These are phyloP conservation scores for Penicillium sp. DNA, from an alignment of 2,329 filamentous ascomycete genomes.

Conservation along the genomic window DNA sequence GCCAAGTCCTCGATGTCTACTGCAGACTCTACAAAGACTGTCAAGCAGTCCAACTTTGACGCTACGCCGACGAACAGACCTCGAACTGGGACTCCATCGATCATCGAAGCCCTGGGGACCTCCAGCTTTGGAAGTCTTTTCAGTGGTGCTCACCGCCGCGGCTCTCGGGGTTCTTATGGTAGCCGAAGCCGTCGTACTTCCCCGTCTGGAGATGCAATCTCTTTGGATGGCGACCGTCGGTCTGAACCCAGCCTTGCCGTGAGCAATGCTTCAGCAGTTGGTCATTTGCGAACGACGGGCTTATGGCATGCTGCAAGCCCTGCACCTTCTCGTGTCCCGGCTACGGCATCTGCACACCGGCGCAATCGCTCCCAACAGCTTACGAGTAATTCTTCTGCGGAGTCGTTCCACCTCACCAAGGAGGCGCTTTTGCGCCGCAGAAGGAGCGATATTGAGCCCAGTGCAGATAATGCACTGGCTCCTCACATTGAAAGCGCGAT, in stretches of 20 bases:
- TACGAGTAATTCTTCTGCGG: constrained; percentile 28
- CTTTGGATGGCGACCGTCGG: constrained; percentile 36
- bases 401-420: constrained; percentile 37
- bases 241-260: constrained; percentile 46
- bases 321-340: constrained; percentile 10
- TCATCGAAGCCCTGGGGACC: constrained; percentile 32
- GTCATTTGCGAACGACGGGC: constrained; percentile 43
- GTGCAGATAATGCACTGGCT: constrained; percentile 14
- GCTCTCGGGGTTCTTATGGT: constrained; percentile 33
- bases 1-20: constrained; percentile 46
- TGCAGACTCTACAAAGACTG: constrained; percentile 48
- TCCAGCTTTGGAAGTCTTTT: constrained; percentile 41
- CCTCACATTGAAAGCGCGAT: constrained; percentile 24
- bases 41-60: constrained; percentile 37
- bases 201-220: constrained; percentile 34
- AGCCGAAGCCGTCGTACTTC: constrained; percentile 39
- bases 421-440: constrained; percentile 36
- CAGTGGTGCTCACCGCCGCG: constrained; percentile 39
- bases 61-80: constrained; percentile 18
- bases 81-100: constrained; percentile 27
- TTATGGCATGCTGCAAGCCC: constrained; percentile 30
- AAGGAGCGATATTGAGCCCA: constrained; percentile 27
- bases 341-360: constrained; percentile 27
- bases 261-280: constrained; percentile 45
- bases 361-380: constrained; percentile 41